phyloP scores from a whole-genome alignment of 768 basidiomycete species.

The Sporobolomyces phaffii region DNA sequence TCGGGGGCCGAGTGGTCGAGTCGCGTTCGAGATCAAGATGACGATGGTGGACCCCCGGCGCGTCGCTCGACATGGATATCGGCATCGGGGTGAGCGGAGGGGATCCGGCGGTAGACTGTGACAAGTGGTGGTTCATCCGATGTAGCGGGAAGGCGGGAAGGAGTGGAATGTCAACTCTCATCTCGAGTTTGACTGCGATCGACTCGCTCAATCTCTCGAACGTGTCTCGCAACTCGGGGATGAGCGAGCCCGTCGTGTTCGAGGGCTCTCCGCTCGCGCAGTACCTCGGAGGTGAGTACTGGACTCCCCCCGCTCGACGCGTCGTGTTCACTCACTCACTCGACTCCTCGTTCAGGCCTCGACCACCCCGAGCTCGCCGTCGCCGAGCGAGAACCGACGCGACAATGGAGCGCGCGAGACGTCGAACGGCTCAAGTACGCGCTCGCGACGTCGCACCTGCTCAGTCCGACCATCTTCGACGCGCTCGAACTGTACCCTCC shows the following conservation, averaged over 20 bases:
- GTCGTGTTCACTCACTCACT: neutral
- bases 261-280: neutral
- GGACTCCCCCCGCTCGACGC: neutral
- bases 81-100: neutral
- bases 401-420: neutral
- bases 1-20: neutral
- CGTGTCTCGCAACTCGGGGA: no score
- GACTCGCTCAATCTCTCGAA: no score
- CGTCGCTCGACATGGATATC: neutral
- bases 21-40: neutral
- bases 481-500: constrained; percentile 30
- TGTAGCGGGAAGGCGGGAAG: no score
- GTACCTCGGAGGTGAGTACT: constrained; percentile 9
- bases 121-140: no score
- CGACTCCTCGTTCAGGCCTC: neutral
- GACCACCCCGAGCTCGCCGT: neutral
- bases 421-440: constrained; percentile 26
- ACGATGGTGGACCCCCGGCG: no score
- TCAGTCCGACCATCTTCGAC: constrained; percentile 18
- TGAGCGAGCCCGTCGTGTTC: neutral
- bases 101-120: neutral
- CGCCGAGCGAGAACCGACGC: neutral
- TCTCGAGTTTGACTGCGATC: no score
- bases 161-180: no score
- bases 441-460: constrained; percentile 29